Evolutionary conservation across 2,329 filamentous ascomycete genomes (phyloP).

Genomic region (Fusarium lateritium): DNA sequence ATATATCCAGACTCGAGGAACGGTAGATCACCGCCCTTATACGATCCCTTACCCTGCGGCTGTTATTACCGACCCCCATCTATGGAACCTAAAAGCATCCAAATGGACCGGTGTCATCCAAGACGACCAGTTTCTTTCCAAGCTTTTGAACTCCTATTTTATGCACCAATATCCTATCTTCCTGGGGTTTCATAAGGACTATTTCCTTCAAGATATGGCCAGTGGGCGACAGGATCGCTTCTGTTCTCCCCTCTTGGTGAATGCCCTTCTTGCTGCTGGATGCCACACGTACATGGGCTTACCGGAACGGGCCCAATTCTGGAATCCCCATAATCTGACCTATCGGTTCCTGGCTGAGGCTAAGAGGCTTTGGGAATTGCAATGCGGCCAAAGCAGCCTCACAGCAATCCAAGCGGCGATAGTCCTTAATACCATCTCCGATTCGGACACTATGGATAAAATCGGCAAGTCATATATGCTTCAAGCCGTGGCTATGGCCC

Average conservation of each 20-base stretch:
- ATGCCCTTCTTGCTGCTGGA: slow-evolving; percentile 8
- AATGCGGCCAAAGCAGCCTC: neutral
- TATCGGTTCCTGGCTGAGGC: slow-evolving; percentile 3
- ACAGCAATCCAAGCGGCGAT: neutral
- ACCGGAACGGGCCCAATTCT: slow-evolving; percentile 3
- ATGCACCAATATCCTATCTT: neutral
- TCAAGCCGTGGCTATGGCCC: slow-evolving; percentile 5
- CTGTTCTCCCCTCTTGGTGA: slow-evolving; percentile 14
- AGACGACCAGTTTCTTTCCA: neutral
- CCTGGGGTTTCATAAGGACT: slow-evolving; percentile 13
- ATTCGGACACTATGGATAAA: neutral
- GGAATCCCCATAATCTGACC: neutral
- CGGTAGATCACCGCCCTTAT: neutral
- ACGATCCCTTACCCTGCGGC: neutral
- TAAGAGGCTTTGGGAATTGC: slow-evolving; percentile 2
- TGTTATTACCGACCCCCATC: neutral
- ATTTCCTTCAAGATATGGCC: slow-evolving; percentile 9
- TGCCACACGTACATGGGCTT: neutral
- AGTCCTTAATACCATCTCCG: neutral
- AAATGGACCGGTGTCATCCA: slow-evolving; percentile 5
- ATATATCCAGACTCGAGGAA: too few species aligned
- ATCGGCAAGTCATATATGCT: slow-evolving; percentile 1
- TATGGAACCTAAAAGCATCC: neutral
- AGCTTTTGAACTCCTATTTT: neutral
- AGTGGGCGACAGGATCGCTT: neutral